Evolutionary conservation across 305 asterid genomes (phyloP).

Genomic region (Fraxinus dipetala): DNA sequence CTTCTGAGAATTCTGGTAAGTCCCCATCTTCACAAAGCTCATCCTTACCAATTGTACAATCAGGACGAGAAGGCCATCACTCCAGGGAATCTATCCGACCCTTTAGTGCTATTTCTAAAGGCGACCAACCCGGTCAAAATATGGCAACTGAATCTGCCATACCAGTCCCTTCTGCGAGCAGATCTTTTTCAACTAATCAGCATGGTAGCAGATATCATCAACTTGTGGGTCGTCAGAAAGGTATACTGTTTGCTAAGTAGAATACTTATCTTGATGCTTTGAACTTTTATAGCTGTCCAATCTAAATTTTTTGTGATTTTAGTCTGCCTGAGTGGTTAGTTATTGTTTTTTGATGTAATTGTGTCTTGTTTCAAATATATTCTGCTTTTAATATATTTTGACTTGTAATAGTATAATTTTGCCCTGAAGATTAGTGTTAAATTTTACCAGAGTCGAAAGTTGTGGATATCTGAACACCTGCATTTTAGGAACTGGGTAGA

Average conservation of each 20-base stretch:
- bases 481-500: neutral
- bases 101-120: slow-evolving; percentile 39
- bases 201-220: slow-evolving; percentile 62
- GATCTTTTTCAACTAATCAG: slow-evolving; percentile 55
- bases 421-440: neutral
- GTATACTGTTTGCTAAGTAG: slow-evolving; percentile 34
- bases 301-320: neutral
- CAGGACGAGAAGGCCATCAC: slow-evolving; percentile 43
- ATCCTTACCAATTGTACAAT: slow-evolving; percentile 41
- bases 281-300: neutral
- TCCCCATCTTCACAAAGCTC: slow-evolving; percentile 50
- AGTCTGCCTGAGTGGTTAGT: slow-evolving; percentile 1
- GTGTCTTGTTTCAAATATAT: neutral
- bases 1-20: slow-evolving; percentile 54
- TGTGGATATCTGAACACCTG: neutral
- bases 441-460: neutral
- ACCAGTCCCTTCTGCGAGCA: slow-evolving; percentile 39
- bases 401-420: neutral
- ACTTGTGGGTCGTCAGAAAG: slow-evolving; percentile 70
- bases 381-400: neutral
- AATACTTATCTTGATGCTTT: slow-evolving; percentile 11
- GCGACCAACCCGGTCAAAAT: slow-evolving; percentile 50
- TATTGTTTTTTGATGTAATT: neutral
- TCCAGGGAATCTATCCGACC: slow-evolving; percentile 52
- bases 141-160: slow-evolving; percentile 42